Evolutionary conservation across 352 stramenopile genomes (phyloP), one percentile per base, ranked within the genome.

Genomic region (Pythium phragmiticola): DNA sequence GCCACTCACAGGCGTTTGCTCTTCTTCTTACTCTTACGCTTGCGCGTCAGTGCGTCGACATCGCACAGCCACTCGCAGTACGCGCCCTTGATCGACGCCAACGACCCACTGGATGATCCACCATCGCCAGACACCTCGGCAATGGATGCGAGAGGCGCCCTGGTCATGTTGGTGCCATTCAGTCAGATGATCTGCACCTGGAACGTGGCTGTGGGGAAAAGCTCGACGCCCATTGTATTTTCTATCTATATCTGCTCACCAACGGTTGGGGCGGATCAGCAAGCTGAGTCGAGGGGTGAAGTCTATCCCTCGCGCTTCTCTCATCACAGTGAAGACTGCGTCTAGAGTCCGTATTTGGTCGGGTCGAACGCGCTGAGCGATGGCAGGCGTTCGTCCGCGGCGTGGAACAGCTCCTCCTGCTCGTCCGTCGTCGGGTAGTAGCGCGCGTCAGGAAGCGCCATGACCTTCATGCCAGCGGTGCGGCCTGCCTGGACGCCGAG

Each of bases 371-470:
- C 72, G 26, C 68, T 68, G 16, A 94, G 72, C 11, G 77, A 86
- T 49, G 77, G 73, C 58, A 94, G 65, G 41, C 90, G 73, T 57
- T 87, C 78, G 58, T 88, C 74, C 11, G 85, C 85, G 14, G 86
- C 62, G 16, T 73, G 63, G 46, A 87, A 94, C 3, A 88, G 65
- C 43, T 70, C 51, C 28, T 63, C 54, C 33, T 80, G 76, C 55
- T 88, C 78, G 0, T 65, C 65, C 17, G 71, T 61, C 5, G 82
- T 74, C 13, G 65, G 70, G 57, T 91, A 83, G 59, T 90, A 86
- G 43, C 85, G 80, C 9, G 80, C 58, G 57, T 94, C 85, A 0
- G 83, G 85, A 37, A 94, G 71, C 28, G 82, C 83, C 43, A 94
- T 78, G 16, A 76, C 83, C 63, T 85, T 74, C 85, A 92, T 92